A percentile compares a stretch with the other conserved stretches of the same genome.
phyloP scores from a whole-genome alignment of 2,329 filamentous ascomycete species.

The Remersonia thermophila region DNA sequence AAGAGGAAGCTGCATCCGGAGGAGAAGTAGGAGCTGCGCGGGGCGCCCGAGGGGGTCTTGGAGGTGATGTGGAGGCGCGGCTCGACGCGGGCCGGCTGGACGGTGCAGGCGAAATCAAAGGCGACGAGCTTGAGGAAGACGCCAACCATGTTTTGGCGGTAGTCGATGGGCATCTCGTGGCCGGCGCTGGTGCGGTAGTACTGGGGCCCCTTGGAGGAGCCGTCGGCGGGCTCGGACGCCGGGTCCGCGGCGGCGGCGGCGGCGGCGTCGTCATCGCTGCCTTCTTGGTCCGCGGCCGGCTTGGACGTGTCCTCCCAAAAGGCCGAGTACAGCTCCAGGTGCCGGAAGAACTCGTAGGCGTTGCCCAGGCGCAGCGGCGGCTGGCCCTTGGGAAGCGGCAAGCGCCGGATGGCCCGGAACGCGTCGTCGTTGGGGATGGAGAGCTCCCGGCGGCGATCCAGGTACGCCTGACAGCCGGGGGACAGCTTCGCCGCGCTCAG shows the following conservation, averaged over 20 bases:
- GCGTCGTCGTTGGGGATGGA: constrained; percentile 43
- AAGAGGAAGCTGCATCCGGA: constrained; percentile 49
- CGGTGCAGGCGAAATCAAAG: constrained; percentile 54
- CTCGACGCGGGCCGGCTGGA: constrained; percentile 42
- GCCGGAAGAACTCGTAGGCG: constrained; percentile 53
- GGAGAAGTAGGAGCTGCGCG: constrained; percentile 42
- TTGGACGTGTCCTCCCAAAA: constrained; percentile 51
- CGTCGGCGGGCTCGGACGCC: constrained; percentile 6
- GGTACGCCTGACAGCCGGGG: constrained; percentile 45
- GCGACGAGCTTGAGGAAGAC: constrained; percentile 52
- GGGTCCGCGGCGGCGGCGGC: constrained; percentile 4
- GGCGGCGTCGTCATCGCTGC: constrained; percentile 1
- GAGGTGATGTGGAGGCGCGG: constrained; percentile 44
- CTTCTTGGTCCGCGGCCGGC: constrained; percentile 5
- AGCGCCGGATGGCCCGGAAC: constrained; percentile 47
- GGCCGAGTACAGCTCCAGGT: constrained; percentile 44
- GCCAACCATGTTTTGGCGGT: constrained; percentile 42
- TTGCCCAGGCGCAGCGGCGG: constrained; percentile 45
- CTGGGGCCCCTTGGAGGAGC: constrained; percentile 8
- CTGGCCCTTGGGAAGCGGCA: constrained; percentile 42
- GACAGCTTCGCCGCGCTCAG: constrained; percentile 42
- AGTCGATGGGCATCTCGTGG: constrained; percentile 44
- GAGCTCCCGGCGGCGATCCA: constrained; percentile 47
- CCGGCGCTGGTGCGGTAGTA: constrained; percentile 38
- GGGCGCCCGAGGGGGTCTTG: constrained; percentile 17